Evolutionary conservation across 768 basidiomycete species (phyloP).

Genomic region (Calocybe indica): DNA sequence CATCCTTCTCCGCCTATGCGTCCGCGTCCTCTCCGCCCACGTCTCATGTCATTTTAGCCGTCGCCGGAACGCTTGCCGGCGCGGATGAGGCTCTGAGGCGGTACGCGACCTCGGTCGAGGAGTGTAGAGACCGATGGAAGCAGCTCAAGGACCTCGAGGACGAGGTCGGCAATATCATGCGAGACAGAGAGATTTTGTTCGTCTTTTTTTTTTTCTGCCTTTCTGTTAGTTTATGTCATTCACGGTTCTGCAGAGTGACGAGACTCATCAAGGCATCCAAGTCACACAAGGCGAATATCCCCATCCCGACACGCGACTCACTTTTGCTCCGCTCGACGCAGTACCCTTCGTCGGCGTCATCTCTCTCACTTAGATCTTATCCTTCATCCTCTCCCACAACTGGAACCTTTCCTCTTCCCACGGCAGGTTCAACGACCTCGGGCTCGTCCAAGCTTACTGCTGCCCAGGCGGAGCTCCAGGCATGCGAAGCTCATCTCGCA

Average conservation of each 20-base stretch:
- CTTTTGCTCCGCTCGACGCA: conserved; percentile 20
- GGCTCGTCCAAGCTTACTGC: conserved; percentile 41
- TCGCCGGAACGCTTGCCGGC: conserved; percentile 52
- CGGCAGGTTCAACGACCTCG: conserved; percentile 14
- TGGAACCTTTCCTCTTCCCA: conserved; percentile 19
- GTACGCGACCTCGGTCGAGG: conserved; percentile 56
- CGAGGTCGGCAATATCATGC: conserved; percentile 60
- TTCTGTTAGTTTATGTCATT: neutral
- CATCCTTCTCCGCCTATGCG: conserved; percentile 69
- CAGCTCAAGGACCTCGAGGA: conserved; percentile 64
- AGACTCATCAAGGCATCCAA: conserved; percentile 77
- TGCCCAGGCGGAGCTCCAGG: conserved; percentile 75
- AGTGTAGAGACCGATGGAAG: conserved; percentile 58
- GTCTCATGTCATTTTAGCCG: conserved; percentile 47
- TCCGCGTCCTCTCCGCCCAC: conserved; percentile 53
- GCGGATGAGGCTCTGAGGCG: conserved; percentile 65
- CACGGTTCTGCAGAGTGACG: conserved; percentile 47
- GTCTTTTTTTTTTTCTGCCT: conserved; percentile 18
- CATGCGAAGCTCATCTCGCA: conserved; percentile 73
- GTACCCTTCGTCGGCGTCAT: conserved; percentile 34
- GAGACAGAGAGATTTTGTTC: conserved; percentile 80
- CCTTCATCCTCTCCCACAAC: neutral
- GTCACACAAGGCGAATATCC: conserved; percentile 33
- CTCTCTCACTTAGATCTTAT: conserved; percentile 21
- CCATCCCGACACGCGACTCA: conserved; percentile 29